Evolutionary conservation across 805 yeast genomes (phyloP), one percentile per base, ranked within the genome.

Genomic region (Lachancea lanzarotensis): DNA sequence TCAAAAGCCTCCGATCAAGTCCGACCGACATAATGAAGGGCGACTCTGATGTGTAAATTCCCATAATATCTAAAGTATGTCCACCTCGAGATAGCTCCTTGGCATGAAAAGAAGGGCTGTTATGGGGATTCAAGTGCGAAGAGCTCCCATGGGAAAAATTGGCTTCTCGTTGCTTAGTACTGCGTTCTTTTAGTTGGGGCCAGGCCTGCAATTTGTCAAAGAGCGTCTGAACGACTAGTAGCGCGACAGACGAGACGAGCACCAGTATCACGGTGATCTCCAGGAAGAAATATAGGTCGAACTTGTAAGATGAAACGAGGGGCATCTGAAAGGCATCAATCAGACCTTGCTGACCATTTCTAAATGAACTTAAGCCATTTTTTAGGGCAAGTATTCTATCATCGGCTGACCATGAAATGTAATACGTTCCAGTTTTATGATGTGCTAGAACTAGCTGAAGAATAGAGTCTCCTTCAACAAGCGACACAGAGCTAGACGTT

Each of bases 1-100:
- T 76, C 27, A 78, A 60, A 3, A 86, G 72, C 47, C 73, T 76
- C 52, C 83, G 89, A 54, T 86, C 95, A 56, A 87, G 66, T 3
- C 90, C 91, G 22, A 83, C 74, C 1, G 84, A 73, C 0, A 85
- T 79, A 19, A 84, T 71, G 53, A 84, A 81, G 2, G 87, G 79
- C 12, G 75, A 67, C 17, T 71, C 61, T 12, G 85, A 80, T 0
- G 87, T 74, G n/a, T 72, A 65, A 10, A 84, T 66, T 45, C 72
- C 73, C 29, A 82, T 70, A 3, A 84, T 71, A 59, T 87, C 95
- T 40, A 84, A 65, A 19, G 69, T 63, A 58, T 82, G 90, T 3
- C 79, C 70, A 10, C 70, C 80, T 25, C 67, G 59, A 13, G 72
- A 70, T 43, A 66, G 74, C 65, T 69, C 76, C 54, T 56, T 65